A percentile compares a stretch with the other conserved stretches of the same genome.
phyloP scores from a whole-genome alignment of 202 grass and related monocot genomes.

The Saccharum hybrid region DNA sequence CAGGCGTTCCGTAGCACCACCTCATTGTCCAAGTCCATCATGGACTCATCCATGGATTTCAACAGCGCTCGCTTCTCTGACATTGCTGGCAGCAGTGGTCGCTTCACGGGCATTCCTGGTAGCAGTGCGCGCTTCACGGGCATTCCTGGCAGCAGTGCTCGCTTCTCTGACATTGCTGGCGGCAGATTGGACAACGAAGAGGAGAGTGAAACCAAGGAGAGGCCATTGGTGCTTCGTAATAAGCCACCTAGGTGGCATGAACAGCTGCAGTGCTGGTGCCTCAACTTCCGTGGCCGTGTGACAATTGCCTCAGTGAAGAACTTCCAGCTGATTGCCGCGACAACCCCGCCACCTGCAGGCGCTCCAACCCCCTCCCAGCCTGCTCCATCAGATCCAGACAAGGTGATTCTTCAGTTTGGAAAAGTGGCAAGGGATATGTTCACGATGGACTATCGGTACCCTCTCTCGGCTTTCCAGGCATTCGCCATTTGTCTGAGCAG shows the following conservation, averaged over 20 bases:
- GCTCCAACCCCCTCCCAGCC: conserved; percentile 66
- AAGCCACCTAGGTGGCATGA: conserved; percentile 97
- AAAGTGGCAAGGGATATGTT: conserved; percentile 97
- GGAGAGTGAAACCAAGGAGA: conserved; percentile 60
- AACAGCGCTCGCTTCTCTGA: conserved; percentile 79
- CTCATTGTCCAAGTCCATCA: conserved; percentile 80
- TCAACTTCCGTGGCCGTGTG: conserved; percentile 94
- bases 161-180: conserved; percentile 55
- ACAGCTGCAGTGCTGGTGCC: conserved; percentile 98
- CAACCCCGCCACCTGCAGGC: conserved; percentile 53
- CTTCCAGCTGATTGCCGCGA: conserved; percentile 86
- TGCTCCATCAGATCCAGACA: conserved; percentile 62
- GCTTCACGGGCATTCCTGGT: conserved; percentile 60
- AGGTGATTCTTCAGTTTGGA: conserved; percentile 90
- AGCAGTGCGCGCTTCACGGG: conserved; percentile 61
- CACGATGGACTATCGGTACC: conserved; percentile 97
- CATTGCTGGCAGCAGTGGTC: conserved; percentile 45
- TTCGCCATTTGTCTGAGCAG: conserved; percentile 96
- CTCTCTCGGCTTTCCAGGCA: conserved; percentile 86
- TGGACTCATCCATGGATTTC: conserved; percentile 80
- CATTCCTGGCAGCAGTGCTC: conserved; percentile 54
- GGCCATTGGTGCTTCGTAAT: conserved; percentile 80
- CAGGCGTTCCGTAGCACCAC: conserved; percentile 66
- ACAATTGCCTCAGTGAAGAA: conserved; percentile 93
- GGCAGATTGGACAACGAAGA: conserved; percentile 46